These are phyloP conservation scores for Rhynchospora pubera DNA, from an alignment of 176 grass and related monocot genomes.

Conservation along the genomic window DNA sequence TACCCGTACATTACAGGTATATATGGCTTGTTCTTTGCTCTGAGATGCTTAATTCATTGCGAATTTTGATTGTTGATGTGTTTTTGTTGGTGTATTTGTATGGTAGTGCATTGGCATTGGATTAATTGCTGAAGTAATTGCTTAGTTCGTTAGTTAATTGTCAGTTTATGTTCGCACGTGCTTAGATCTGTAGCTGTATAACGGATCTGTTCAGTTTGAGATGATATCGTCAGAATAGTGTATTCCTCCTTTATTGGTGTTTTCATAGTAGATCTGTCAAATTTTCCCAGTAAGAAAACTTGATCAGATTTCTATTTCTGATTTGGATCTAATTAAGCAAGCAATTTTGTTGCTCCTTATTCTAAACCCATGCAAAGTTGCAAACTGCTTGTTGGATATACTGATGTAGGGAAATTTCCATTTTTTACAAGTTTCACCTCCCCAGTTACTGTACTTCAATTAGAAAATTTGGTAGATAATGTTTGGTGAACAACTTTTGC, in stretches of 20 bases:
- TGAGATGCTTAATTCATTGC: background rate
- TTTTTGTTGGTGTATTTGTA: background rate
- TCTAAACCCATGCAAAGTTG: background rate
- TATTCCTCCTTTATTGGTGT: background rate
- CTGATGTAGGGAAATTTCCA: background rate
- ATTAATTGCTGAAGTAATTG: background rate
- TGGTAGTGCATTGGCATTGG: background rate
- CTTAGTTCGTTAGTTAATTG: background rate
- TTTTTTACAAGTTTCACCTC: background rate
- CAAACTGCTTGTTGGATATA: background rate
- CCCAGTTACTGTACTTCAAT: background rate
- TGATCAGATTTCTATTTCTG: background rate
- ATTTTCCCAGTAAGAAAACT: background rate
- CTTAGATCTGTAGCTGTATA: constrained; percentile 15
- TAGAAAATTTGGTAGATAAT: background rate
- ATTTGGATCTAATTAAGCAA: background rate
- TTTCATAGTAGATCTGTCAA: constrained; percentile 1
- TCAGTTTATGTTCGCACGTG: background rate
- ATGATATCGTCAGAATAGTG: background rate
- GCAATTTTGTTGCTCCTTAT: background rate
- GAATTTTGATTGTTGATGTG: background rate
- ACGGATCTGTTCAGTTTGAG: background rate
- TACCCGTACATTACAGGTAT: constrained; percentile 31
- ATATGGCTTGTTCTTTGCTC: background rate
- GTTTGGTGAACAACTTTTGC: background rate